phyloP scores from a whole-genome alignment of 1,139 yeast species.

The Candida sanyaensis region DNA sequence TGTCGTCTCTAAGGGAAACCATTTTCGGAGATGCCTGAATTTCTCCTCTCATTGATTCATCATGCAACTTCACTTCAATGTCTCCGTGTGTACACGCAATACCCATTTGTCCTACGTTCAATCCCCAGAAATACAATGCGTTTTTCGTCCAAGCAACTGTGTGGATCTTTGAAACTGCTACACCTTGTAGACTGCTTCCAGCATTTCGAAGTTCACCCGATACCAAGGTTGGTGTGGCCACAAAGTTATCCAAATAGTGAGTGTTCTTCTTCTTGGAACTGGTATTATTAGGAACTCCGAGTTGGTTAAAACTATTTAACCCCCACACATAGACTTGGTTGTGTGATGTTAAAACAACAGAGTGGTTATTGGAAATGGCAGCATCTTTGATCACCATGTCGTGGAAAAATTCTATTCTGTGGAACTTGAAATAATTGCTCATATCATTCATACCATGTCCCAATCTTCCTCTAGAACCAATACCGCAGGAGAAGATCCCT shows the following conservation, averaged over 20 bases:
- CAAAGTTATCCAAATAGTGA: conserved; percentile 37
- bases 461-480: conserved; percentile 70
- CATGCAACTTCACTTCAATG: conserved; percentile 29
- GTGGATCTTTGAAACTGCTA: conserved; percentile 72
- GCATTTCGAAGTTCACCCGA: conserved; percentile 46
- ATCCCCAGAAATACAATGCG: conserved; percentile 73
- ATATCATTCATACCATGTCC: conserved; percentile 52
- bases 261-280: conserved; percentile 16
- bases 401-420: conserved; percentile 29
- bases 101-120: conserved; percentile 88
- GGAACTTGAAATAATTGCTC: conserved; percentile 39
- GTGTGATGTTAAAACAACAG: conserved; percentile 51
- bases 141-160: conserved; percentile 61
- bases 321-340: conserved; percentile 80
- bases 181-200: conserved; percentile 40
- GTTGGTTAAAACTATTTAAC: conserved; percentile 61
- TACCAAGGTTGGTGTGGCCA: conserved; percentile 51
- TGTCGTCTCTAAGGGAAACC: conserved; percentile 48
- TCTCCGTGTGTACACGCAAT: conserved; percentile 26
- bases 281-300: conserved; percentile 54
- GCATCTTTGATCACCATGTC: conserved; percentile 34
- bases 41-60: conserved; percentile 33
- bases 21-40: conserved; percentile 44
- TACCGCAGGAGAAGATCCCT: conserved; percentile 62
- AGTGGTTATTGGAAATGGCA: conserved; percentile 67